phyloP scores from a whole-genome alignment of 805 yeast genomes.

The Lachancea sp. region DNA sequence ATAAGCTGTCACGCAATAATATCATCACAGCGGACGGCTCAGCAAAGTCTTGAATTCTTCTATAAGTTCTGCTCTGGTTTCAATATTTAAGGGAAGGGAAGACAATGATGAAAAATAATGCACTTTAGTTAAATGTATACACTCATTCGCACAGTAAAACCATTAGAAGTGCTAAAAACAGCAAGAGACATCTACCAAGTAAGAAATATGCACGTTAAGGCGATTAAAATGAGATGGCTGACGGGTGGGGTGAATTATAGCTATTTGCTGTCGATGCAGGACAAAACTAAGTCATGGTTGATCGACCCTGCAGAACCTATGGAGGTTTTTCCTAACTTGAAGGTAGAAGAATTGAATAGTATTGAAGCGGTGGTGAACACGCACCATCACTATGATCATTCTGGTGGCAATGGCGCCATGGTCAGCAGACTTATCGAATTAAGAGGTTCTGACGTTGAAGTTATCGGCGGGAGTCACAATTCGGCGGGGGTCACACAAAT shows the following conservation, averaged over 20 bases:
- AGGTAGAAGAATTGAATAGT: conserved; percentile 37
- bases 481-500: conserved; percentile 62
- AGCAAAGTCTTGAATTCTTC: too few species aligned
- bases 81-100: too few species aligned
- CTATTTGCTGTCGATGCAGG: conserved; percentile 57
- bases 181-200: conserved; percentile 1
- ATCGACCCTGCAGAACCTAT: conserved; percentile 90
- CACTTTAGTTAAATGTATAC: background rate
- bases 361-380: conserved; percentile 82
- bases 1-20: too few species aligned
- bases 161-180: background rate
- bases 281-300: conserved; percentile 66
- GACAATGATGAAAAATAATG: too few species aligned
- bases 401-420: conserved; percentile 66
- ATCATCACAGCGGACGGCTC: too few species aligned
- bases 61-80: too few species aligned
- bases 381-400: conserved; percentile 93
- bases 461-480: conserved; percentile 65
- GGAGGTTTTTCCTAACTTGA: conserved; percentile 49
- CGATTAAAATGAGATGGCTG: conserved; percentile 94
- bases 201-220: conserved; percentile 70
- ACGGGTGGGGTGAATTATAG: conserved; percentile 80
- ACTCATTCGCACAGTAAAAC: background rate
- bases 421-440: conserved; percentile 24
- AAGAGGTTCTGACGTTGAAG: conserved; percentile 44